These are phyloP conservation scores for Mrakia gelida DNA, from an alignment of 768 basidiomycete species.

Conservation along the genomic window DNA sequence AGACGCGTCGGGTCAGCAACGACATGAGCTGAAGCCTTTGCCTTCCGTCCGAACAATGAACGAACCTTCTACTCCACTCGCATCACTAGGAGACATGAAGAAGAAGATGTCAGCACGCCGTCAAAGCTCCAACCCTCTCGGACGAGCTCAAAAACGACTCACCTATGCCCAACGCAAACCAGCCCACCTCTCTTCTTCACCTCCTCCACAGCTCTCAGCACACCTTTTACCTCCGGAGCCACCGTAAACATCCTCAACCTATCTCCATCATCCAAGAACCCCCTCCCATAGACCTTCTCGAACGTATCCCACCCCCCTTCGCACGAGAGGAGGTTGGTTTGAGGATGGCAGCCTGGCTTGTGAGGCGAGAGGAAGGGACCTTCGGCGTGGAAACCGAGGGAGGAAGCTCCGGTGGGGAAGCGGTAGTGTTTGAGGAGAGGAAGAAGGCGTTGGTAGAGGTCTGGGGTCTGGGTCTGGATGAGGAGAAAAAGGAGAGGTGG, in stretches of 20 bases:
- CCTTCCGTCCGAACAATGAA: neutral
- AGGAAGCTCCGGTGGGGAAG: conserved; percentile 55
- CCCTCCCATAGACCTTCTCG: conserved; percentile 64
- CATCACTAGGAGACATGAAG: neutral
- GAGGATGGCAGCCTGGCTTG: conserved; percentile 81
- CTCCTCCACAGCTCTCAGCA: conserved; percentile 63
- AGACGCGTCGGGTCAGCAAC: neutral
- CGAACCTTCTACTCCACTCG: conserved; percentile 14
- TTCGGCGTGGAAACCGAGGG: conserved; percentile 87
- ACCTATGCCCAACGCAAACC: conserved; percentile 90
- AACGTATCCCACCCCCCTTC: conserved; percentile 62
- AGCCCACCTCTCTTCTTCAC: conserved; percentile 63
- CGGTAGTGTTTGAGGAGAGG: conserved; percentile 53
- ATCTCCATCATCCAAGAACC: conserved; percentile 33
- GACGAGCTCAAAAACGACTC: conserved; percentile 24
- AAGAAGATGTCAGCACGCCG: neutral
- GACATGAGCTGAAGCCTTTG: neutral
- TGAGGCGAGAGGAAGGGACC: conserved; percentile 77
- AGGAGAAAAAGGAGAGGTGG: neutral
- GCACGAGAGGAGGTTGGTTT: conserved; percentile 60
- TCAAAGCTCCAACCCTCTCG: neutral
- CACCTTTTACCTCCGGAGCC: conserved; percentile 80
- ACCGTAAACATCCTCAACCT: conserved; percentile 77
- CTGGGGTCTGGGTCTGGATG: conserved; percentile 26
- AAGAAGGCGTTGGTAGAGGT: conserved; percentile 26